phyloP scores from a whole-genome alignment of 2,329 filamentous ascomycete genomes.

The Neoascochyta sp. region DNA sequence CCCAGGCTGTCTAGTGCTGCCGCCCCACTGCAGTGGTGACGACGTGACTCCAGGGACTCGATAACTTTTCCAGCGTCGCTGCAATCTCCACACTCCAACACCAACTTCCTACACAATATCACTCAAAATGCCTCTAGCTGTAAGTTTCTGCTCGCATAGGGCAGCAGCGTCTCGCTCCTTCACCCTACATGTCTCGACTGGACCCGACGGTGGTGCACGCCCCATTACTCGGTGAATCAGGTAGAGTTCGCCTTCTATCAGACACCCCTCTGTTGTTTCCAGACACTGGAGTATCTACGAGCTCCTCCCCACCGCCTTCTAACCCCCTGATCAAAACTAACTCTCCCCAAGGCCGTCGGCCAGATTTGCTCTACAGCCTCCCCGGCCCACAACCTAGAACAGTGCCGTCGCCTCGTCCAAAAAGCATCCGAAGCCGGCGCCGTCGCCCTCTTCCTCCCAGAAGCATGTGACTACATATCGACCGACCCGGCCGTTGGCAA shows the following conservation, averaged over 20 bases:
- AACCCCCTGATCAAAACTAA: too few relatives aligned
- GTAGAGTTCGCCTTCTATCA: too few relatives aligned
- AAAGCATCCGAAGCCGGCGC: conserved; percentile 74
- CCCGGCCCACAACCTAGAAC: conserved; percentile 72
- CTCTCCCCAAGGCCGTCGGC: conserved; percentile 66
- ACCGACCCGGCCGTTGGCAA: conserved; percentile 64
- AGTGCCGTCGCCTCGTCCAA: conserved; percentile 68
- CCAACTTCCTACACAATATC: conserved; percentile 13
- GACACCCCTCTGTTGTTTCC: too few relatives aligned
- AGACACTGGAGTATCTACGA: too few relatives aligned
- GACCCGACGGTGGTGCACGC: too few relatives aligned
- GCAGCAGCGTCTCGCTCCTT: too few relatives aligned
- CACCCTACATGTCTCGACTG: too few relatives aligned
- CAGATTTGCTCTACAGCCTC: conserved; percentile 84
- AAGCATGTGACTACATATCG: conserved; percentile 86
- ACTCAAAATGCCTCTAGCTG: conserved; percentile 34
- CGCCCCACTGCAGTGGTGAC: conserved; percentile 5
- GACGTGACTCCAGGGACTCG: conserved; percentile 3
- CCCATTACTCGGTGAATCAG: too few relatives aligned
- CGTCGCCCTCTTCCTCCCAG: conserved; percentile 84
- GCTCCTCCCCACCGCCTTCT: too few relatives aligned
- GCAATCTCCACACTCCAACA: not conserved
- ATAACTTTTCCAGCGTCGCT: not conserved
- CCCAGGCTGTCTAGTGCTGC: conserved; percentile 11
- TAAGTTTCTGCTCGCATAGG: conserved; percentile 8